These are phyloP conservation scores for Botrytis galanthina DNA, from an alignment of 2,329 filamentous ascomycete species.

Conservation along the genomic window DNA sequence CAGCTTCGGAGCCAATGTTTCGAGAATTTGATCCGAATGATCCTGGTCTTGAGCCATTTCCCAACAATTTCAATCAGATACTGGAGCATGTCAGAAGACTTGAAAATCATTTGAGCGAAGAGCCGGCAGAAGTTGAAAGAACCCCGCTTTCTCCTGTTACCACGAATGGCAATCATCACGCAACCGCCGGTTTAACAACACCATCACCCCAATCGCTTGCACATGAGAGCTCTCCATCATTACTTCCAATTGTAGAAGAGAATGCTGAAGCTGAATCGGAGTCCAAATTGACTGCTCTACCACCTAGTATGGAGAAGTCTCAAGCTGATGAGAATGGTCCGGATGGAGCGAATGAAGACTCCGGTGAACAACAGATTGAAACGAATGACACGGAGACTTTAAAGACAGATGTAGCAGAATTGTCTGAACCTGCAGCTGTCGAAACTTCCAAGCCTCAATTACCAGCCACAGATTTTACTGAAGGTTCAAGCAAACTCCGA, in stretches of 20 bases:
- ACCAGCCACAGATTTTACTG: neutral
- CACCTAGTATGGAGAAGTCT: neutral
- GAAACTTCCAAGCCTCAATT: neutral
- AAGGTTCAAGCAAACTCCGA: neutral
- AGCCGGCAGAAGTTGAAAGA: conserved; percentile 27
- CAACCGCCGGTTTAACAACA: conserved; percentile 3
- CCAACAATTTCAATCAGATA: conserved; percentile 32
- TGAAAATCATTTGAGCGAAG: conserved; percentile 30
- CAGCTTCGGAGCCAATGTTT: conserved; percentile 1
- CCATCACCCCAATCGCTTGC: conserved; percentile 25
- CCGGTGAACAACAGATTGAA: neutral
- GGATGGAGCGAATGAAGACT: neutral
- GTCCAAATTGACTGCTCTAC: conserved; percentile 14
- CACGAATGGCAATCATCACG: conserved; percentile 21
- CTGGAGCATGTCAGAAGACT: conserved; percentile 30
- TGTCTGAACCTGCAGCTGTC: neutral
- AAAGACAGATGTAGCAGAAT: neutral
- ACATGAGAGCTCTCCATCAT: conserved; percentile 28
- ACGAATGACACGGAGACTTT: neutral
- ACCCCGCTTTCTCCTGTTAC: conserved; percentile 27
- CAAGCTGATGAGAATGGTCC: neutral
- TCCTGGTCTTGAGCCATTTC: conserved; percentile 35
- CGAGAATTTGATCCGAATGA: conserved; percentile 33
- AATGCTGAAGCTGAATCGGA: conserved; percentile 25
- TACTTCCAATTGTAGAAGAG: conserved; percentile 33